phyloP scores from a whole-genome alignment of 371 early-diverging fungal species.

The Batrachochytrium dendrobatidis region DNA sequence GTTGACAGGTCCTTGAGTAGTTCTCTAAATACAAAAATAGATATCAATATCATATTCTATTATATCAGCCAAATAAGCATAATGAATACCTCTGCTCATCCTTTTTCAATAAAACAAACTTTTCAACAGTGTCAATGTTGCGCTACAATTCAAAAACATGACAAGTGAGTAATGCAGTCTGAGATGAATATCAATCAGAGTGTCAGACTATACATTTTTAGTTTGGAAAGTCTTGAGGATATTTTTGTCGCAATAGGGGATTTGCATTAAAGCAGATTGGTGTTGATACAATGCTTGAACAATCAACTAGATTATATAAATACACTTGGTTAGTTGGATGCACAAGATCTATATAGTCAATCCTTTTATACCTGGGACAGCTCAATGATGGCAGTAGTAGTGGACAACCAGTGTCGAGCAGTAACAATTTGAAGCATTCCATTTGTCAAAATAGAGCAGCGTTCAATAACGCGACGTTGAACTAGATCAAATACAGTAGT shows the following conservation, averaged over 20 bases:
- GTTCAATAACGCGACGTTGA: not conserved
- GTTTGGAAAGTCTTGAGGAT: constrained; percentile 29
- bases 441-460: constrained; percentile 53
- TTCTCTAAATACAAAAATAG: too few species aligned
- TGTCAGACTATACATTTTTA: too few species aligned
- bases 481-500: not conserved
- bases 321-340: not conserved
- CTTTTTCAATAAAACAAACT: constrained; percentile 59
- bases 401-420: constrained; percentile 71
- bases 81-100: constrained; percentile 37
- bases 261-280: constrained; percentile 66
- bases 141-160: too few species aligned
- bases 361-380: constrained; percentile 58
- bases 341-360: constrained; percentile 13
- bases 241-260: constrained; percentile 54
- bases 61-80: not conserved
- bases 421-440: constrained; percentile 84
- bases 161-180: too few species aligned
- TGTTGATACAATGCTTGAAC: constrained; percentile 53
- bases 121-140: constrained; percentile 48
- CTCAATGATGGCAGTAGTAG: constrained; percentile 57
- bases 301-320: too few species aligned
- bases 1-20: not conserved
- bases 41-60: not conserved
- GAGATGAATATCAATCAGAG: too few species aligned